Percentiles rank a stretch among this genome's conserved stretches.
These are phyloP conservation scores for Mycena belliarum DNA, from an alignment of 768 basidiomycete genomes.

Conservation along the genomic window DNA sequence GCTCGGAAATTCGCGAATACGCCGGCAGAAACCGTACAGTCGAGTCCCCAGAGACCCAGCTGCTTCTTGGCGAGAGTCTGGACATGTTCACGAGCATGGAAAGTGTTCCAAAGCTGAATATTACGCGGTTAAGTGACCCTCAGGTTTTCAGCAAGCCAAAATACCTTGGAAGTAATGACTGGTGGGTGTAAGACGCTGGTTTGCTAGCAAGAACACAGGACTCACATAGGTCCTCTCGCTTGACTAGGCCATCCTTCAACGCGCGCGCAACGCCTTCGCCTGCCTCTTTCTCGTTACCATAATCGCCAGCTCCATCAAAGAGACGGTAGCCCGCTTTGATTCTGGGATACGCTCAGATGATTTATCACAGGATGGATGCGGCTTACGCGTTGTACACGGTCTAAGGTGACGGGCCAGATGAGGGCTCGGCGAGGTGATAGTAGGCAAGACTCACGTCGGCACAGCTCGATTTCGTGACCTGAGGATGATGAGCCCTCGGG, in stretches of 20 bases:
- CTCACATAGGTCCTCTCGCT: slow-evolving; percentile 85
- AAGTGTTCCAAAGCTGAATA: slow-evolving; percentile 84
- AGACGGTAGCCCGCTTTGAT: slow-evolving; percentile 88
- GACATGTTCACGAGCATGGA: slow-evolving; percentile 77
- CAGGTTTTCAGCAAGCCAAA: neutral
- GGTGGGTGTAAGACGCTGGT: slow-evolving; percentile 1
- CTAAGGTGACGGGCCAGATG: slow-evolving; percentile 32
- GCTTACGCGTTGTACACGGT: slow-evolving; percentile 71
- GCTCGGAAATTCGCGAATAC: neutral
- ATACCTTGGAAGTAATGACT: slow-evolving; percentile 85
- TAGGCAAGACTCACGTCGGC: slow-evolving; percentile 56
- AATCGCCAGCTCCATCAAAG: slow-evolving; percentile 68
- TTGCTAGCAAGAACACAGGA: slow-evolving; percentile 6
- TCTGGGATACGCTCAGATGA: neutral
- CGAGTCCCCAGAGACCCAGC: slow-evolving; percentile 79
- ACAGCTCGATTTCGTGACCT: slow-evolving; percentile 62
- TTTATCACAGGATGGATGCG: neutral
- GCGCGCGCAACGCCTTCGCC: slow-evolving; percentile 74
- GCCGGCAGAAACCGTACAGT: slow-evolving; percentile 24
- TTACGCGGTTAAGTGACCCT: neutral
- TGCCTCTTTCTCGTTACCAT: slow-evolving; percentile 84
- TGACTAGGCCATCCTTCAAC: slow-evolving; percentile 80
- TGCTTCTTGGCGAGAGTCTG: slow-evolving; percentile 59
- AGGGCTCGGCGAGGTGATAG: neutral
- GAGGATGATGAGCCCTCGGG: slow-evolving; percentile 31